A percentile compares a stretch with the other conserved stretches of the same genome.
Evolutionary conservation across 2,329 filamentous ascomycete genomes (phyloP).

Genomic region (Ambrosiella xylebori): DNA sequence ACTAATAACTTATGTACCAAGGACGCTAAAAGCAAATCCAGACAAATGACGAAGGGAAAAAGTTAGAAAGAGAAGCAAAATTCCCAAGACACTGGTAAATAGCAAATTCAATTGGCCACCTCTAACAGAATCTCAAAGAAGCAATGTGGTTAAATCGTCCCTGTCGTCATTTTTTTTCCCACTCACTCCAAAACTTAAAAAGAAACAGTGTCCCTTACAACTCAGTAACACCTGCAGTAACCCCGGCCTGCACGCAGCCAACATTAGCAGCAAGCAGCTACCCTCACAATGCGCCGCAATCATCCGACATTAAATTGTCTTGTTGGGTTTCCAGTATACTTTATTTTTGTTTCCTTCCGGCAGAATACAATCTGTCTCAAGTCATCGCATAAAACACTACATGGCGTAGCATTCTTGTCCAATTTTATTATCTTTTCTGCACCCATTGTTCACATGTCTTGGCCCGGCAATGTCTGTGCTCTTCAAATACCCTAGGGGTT

Average conservation of each 20-base stretch:
- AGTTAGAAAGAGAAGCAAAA: not conserved
- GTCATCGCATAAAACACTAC: not conserved
- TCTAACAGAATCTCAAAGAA: not conserved
- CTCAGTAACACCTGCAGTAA: not conserved
- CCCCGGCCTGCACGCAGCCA: not conserved
- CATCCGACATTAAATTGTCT: not conserved
- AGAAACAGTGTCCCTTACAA: slow-evolving; percentile 1
- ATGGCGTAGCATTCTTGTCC: not conserved
- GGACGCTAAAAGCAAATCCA: no score
- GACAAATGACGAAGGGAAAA: no score
- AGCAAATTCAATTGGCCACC: not conserved
- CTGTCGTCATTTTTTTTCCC: not conserved
- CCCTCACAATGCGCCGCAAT: not conserved
- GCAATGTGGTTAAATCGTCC: slow-evolving; percentile 2
- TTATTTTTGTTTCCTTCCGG: not conserved
- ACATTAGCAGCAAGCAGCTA: not conserved
- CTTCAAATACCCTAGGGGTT: not conserved
- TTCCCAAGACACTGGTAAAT: not conserved
- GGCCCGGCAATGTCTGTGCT: not conserved
- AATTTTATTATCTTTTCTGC: not conserved
- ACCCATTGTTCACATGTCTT: not conserved
- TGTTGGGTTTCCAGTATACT: not conserved
- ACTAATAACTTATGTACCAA: no score
- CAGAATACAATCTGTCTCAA: not conserved
- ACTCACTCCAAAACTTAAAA: not conserved